Base-by-base conservation (phyloP, 2,329 filamentous ascomycete genomes). In the Fusarium aywerte region DNA sequence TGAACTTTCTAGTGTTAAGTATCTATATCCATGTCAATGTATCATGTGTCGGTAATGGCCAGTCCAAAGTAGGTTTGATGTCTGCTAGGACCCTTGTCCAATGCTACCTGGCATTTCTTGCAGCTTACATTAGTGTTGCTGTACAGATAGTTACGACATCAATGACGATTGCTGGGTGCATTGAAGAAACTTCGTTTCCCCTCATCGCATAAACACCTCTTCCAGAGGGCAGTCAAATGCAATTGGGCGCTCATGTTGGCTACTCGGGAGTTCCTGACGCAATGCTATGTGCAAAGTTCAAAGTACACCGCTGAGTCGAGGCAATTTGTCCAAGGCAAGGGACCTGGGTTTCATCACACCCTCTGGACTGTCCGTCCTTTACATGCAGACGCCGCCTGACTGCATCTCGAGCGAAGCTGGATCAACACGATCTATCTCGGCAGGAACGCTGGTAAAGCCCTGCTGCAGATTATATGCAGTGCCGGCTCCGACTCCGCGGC, bases 41-140 rank as follows among this genome's bases (percentile, higher is more conserved):
- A 57, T 43, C 51, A 66, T 47, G 44, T 44, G 42, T 62, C 65
- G 48, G 65, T 56, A 62, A 62, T 52, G 65, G 65, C 47, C 61
- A 62, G 44, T 53, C 49, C 48, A 45, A 40, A 39, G 29, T 48
- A 62, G 35, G 61, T 45, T 49, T 58, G 53, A 65, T 65, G 40
- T 62, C 27, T 58, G 38, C 65, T 36, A 39, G 65, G 65, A 48
- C 39, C 65, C 65, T 66, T 58, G 62, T 47, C 50, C 51, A 49
- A 55, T 59, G 36, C 40, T 36, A 35, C 62, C 62, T 67, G 67
- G 38, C 54, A 69, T 69, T 69, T 69, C 67, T 69, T 69, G 67
- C 67, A 69, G 66, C 58, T 64, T 38, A 60, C 62, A 69, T 69
- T 69, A 67, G 66, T 57, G 58, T 42, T 39, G 43, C 56, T 53